Percentiles rank a stretch among this genome's conserved stretches.
Evolutionary conservation across 768 basidiomycete species (phyloP).

Genomic region (Aureoboletus auriporus): DNA sequence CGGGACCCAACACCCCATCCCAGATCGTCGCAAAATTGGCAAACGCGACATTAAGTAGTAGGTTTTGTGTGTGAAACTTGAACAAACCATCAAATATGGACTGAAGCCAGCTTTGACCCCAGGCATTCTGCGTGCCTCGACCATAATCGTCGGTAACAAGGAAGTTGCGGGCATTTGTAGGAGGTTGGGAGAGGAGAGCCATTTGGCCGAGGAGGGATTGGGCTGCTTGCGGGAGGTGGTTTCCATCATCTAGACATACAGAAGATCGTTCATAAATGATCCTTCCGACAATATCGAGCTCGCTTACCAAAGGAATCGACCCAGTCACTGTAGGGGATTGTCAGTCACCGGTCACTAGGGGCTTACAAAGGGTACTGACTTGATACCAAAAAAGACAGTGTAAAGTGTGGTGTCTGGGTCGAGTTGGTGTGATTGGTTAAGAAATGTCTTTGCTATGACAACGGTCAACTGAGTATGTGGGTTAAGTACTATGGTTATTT

Average conservation of each 20-base stretch:
- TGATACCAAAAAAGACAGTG: conserved; percentile 52
- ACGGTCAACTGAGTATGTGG: neutral
- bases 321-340: conserved; percentile 34
- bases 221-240: conserved; percentile 44
- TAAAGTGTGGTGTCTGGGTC: conserved; percentile 48
- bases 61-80: conserved; percentile 28
- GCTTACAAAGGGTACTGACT: conserved; percentile 29
- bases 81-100: conserved; percentile 41
- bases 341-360: neutral
- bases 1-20: conserved; percentile 41
- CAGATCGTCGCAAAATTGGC: conserved; percentile 47
- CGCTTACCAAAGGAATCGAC: conserved; percentile 38
- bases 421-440: conserved; percentile 41
- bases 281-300: neutral
- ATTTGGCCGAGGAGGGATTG: conserved; percentile 43
- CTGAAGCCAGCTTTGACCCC: conserved; percentile 46
- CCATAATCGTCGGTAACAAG: conserved; percentile 51
- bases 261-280: neutral
- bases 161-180: conserved; percentile 48
- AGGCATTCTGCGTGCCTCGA: conserved; percentile 35
- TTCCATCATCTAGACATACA: conserved; percentile 36
- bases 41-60: conserved; percentile 39
- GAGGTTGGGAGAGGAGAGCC: conserved; percentile 40
- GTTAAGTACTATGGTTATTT: neutral
- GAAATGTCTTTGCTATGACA: conserved; percentile 38